These are phyloP conservation scores for Pelargonium fulgidum DNA, from an alignment of 441 rosid species.

Conservation along the genomic window DNA sequence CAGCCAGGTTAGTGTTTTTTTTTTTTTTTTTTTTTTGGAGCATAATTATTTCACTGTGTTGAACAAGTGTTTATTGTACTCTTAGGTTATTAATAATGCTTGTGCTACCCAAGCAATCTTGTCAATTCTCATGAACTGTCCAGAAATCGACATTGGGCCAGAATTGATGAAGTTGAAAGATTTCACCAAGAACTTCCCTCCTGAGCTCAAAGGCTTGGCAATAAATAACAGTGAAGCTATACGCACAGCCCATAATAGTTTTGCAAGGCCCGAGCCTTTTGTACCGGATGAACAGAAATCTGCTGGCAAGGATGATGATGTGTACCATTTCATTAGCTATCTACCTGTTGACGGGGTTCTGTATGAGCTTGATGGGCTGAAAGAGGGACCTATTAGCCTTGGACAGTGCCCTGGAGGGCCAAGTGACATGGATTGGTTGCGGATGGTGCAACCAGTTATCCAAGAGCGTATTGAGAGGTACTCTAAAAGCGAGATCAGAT, in stretches of 20 bases:
- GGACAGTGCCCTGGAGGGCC: constrained; percentile 60
- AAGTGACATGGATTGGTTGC: constrained; percentile 69
- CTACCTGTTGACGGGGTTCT: constrained; percentile 80
- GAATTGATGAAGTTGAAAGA: constrained; percentile 75
- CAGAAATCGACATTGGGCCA: constrained; percentile 81
- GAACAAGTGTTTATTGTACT: not conserved
- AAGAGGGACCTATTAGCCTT: constrained; percentile 92
- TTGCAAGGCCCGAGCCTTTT: constrained; percentile 94
- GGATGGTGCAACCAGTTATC: constrained; percentile 84
- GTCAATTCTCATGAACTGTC: constrained; percentile 79
- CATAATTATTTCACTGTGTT: not conserved
- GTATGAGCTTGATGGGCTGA: constrained; percentile 92
- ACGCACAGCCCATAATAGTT: constrained; percentile 84
- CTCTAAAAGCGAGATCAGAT: constrained; percentile 82
- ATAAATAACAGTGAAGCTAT: constrained; percentile 94
- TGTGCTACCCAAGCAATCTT: constrained; percentile 98
- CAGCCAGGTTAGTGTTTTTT: constrained; percentile 57
- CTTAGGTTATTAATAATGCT: constrained; percentile 79
- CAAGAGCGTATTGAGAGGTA: constrained; percentile 86
- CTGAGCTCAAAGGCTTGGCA: constrained; percentile 94
- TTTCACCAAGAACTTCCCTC: constrained; percentile 80
- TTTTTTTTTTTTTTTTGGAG: constrained; percentile 3
- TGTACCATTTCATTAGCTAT: constrained; percentile 93
- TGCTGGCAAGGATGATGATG: constrained; percentile 83
- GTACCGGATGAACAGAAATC: constrained; percentile 80